phyloP scores from a whole-genome alignment of 148 eudicot genomes.

The Vaccinium darrowii region DNA sequence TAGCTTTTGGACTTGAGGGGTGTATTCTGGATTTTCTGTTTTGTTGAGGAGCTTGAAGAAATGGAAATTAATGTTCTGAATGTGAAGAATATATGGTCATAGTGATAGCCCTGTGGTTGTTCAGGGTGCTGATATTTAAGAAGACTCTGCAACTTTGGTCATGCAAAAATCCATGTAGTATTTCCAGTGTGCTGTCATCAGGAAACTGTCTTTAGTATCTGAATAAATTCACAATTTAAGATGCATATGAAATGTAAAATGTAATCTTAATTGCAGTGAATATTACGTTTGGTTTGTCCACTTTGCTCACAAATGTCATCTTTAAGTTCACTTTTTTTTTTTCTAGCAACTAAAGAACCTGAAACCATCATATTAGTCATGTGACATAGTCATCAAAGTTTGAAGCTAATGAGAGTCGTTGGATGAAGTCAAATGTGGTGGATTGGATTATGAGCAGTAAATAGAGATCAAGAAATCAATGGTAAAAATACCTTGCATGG shows the following conservation, averaged over 20 bases:
- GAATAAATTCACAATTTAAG: background rate
- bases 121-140: constrained; percentile 3
- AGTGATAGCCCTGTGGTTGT: background rate
- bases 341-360: background rate
- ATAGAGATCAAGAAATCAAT: background rate
- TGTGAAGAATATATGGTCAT: background rate
- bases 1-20: background rate
- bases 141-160: background rate
- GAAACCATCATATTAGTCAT: background rate
- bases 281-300: background rate
- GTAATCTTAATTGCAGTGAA: background rate
- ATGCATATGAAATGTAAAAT: background rate
- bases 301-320: background rate
- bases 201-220: background rate
- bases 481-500: background rate
- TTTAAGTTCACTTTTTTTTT: background rate
- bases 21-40: background rate
- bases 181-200: background rate
- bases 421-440: background rate
- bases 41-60: background rate
- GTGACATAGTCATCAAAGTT: background rate
- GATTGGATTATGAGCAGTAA: background rate
- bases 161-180: constrained; percentile 6
- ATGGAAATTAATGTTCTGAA: background rate
- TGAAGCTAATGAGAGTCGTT: background rate